A percentile compares a stretch with the other conserved stretches of the same genome.
phyloP scores from a whole-genome alignment of 129 eudicot species.

The Helianthus annuus region HanXRQr2.0-SUNRISE NC_035443.2:51356773-51357272 shows the following conservation, averaged over 20 bases:
- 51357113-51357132: neutral
- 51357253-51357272: conserved; percentile 48
- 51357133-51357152: conserved; percentile 16
- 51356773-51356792: neutral
- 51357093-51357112: conserved; percentile 19
- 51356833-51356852: neutral
- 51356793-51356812: neutral
- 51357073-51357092: neutral
- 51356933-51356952: neutral
- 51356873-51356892: conserved; percentile 99
- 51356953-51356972: neutral
- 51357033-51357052: neutral
- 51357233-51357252: conserved; percentile 84
- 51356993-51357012: too few species aligned
- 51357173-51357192: conserved; percentile 6
- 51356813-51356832: neutral
- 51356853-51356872: conserved; percentile 36
- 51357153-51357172: conserved; percentile 11
- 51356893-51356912: conserved; percentile 93
- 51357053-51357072: neutral
- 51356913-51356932: conserved; percentile 60
- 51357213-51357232: conserved; percentile 74
- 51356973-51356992: neutral
- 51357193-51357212: conserved; percentile 95
- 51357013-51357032: too few species aligned